phyloP scores from a whole-genome alignment of 805 yeast species.

The Kluyveromyces wickerhamii region DNA sequence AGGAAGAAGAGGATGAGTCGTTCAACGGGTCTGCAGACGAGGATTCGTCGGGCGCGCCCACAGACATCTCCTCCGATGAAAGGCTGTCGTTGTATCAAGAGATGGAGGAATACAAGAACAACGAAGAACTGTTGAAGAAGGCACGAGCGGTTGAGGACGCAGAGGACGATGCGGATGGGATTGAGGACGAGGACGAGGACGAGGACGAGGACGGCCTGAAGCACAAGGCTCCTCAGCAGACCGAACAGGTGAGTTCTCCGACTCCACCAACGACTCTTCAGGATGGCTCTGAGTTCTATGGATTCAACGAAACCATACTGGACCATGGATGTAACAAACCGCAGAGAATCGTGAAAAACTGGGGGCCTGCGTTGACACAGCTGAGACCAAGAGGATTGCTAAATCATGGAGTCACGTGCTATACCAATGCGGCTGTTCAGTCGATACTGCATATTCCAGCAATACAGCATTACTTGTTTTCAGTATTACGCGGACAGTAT shows the following conservation, averaged over 20 bases:
- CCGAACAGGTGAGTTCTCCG: constrained; percentile 5
- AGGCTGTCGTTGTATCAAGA: too few species aligned
- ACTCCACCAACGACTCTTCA: constrained; percentile 23
- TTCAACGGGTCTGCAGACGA: constrained; percentile 4
- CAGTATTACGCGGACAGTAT: constrained; percentile 49
- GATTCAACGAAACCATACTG: constrained; percentile 44
- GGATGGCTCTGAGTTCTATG: constrained; percentile 52
- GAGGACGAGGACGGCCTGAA: constrained; percentile 28
- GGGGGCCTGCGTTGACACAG: constrained; percentile 45
- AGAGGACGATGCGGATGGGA: constrained; percentile 18
- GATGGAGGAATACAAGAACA: too few species aligned
- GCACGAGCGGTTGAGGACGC: constrained; percentile 11
- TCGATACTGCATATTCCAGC: constrained; percentile 89
- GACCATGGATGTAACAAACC: constrained; percentile 62
- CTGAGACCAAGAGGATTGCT: constrained; percentile 60
- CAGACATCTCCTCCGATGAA: too few species aligned
- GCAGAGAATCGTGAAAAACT: constrained; percentile 56
- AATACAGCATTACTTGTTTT: constrained; percentile 69
- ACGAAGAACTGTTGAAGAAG: too few species aligned
- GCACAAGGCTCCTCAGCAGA: constrained; percentile 15
- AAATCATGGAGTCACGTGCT: constrained; percentile 94
- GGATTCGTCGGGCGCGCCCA: background rate
- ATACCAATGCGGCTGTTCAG: constrained; percentile 93
- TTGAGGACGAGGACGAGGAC: constrained; percentile 22
- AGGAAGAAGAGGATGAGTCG: constrained; percentile 19